phyloP scores from a whole-genome alignment of 2,329 filamentous ascomycete species.

The Didymella glomerata region DNA sequence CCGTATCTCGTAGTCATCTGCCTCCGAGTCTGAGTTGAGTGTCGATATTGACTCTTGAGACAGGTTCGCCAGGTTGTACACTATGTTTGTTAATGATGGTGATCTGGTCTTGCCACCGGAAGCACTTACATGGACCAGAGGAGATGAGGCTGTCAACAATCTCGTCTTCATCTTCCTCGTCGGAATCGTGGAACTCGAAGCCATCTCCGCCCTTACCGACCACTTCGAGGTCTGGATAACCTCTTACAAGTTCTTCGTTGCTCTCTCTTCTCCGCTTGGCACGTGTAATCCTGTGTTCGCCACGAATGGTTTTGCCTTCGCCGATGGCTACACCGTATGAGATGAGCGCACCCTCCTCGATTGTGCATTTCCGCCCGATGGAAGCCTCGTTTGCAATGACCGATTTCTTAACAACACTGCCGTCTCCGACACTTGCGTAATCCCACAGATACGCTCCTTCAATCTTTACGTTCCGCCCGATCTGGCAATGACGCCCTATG shows the following conservation, averaged over 20 bases:
- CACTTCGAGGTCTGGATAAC: constrained; percentile 58
- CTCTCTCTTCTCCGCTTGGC: constrained; percentile 57
- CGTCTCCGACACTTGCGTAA: constrained; percentile 78
- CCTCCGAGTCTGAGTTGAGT: constrained; percentile 62
- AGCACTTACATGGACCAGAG: constrained; percentile 45
- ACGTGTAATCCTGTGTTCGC: constrained; percentile 56
- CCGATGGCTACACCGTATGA: constrained; percentile 79
- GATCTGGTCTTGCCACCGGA: not conserved
- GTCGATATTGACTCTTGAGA: constrained; percentile 70
- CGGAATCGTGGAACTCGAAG: constrained; percentile 65
- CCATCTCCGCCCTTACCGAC: constrained; percentile 68
- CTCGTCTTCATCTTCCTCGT: constrained; percentile 71
- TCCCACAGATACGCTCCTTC: constrained; percentile 90
- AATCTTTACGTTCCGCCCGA: constrained; percentile 83
- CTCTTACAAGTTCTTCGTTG: constrained; percentile 49
- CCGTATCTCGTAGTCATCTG: constrained; percentile 54
- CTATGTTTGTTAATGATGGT: constrained; percentile 36
- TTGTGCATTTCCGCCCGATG: constrained; percentile 73
- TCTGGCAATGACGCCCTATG: constrained; percentile 83
- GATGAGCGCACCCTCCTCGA: constrained; percentile 78
- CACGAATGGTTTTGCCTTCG: constrained; percentile 62
- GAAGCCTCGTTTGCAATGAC: constrained; percentile 77
- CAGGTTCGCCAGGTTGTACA: constrained; percentile 62
- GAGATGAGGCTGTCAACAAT: constrained; percentile 53
- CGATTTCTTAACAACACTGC: constrained; percentile 72